Evolutionary conservation across 2,329 filamentous ascomycete genomes (phyloP).

Genomic region (Talaromyces sp.): DNA sequence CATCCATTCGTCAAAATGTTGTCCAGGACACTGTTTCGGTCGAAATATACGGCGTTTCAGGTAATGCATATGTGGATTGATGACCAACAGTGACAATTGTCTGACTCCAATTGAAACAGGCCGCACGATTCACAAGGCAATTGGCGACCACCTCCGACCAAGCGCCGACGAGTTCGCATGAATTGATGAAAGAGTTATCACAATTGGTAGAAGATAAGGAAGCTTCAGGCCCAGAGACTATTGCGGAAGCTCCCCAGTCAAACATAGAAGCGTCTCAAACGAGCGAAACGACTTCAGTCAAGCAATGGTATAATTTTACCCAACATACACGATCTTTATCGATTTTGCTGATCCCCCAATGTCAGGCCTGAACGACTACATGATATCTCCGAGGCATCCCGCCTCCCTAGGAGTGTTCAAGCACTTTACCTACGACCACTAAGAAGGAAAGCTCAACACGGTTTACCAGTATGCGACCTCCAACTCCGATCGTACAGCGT

Average conservation of each 20-base stretch:
- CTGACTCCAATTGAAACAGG: constrained; percentile 11
- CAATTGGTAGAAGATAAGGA: constrained; percentile 1
- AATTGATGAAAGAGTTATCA: neutral
- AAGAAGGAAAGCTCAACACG: constrained; percentile 67
- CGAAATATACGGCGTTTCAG: constrained; percentile 8
- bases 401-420: constrained; percentile 75
- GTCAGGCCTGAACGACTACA: constrained; percentile 37
- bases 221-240: neutral
- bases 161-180: neutral
- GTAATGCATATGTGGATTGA: neutral
- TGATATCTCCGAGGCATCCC: constrained; percentile 39
- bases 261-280: neutral
- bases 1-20: constrained; percentile 17
- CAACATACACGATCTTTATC: neutral
- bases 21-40: constrained; percentile 8
- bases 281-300: constrained; percentile 7
- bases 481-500: constrained; percentile 88
- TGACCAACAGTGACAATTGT: neutral
- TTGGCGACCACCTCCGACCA: constrained; percentile 15
- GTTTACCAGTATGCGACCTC: constrained; percentile 81
- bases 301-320: constrained; percentile 11
- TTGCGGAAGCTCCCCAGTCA: neutral
- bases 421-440: constrained; percentile 82
- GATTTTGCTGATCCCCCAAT: neutral
- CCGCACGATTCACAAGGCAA: constrained; percentile 14